Conservation (phyloP, 345 rosid genomes). For the Leavenworthia alabamica region DNA sequence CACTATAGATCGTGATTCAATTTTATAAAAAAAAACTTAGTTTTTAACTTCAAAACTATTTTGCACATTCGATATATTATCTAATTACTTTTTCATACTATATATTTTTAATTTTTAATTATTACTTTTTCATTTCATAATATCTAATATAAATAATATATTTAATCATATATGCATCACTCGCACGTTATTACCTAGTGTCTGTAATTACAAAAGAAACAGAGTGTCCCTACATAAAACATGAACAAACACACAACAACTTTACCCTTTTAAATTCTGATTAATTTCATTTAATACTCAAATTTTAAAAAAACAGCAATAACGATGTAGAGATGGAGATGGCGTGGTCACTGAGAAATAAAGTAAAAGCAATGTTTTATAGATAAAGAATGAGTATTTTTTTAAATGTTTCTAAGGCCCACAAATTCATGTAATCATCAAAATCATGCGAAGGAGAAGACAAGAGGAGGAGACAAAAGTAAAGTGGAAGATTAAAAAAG, state of each 20-base stretch:
- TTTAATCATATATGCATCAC: too few relatives aligned
- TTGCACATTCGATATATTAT: too few relatives aligned
- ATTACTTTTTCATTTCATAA: too few relatives aligned
- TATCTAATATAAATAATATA: too few relatives aligned
- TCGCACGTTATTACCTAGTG: too few relatives aligned
- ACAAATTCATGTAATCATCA: slow-evolving; percentile 36
- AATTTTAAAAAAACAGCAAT: slow-evolving; percentile 11
- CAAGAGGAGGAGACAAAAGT: slow-evolving; percentile 35
- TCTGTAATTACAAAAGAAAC: neutral
- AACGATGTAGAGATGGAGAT: slow-evolving; percentile 22
- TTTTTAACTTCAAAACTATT: too few relatives aligned
- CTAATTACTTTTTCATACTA: too few relatives aligned
- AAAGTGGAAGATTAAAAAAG: slow-evolving; percentile 37
- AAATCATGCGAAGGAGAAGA: slow-evolving; percentile 29
- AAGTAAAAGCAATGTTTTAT: slow-evolving; percentile 1
- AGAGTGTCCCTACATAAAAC: slow-evolving; percentile 20
- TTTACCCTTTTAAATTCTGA: slow-evolving; percentile 12
- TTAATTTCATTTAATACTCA: slow-evolving; percentile 2
- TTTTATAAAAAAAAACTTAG: too few relatives aligned
- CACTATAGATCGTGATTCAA: too few relatives aligned
- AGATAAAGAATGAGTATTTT: slow-evolving; percentile 3
- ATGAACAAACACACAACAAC: slow-evolving; percentile 15
- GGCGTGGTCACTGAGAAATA: slow-evolving; percentile 30
- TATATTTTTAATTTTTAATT: too few relatives aligned
- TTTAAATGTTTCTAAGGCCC: slow-evolving; percentile 18